These are phyloP conservation scores for Kwoniella mangroviensis DNA, from an alignment of 768 basidiomycete species.

Conservation along the genomic window DNA sequence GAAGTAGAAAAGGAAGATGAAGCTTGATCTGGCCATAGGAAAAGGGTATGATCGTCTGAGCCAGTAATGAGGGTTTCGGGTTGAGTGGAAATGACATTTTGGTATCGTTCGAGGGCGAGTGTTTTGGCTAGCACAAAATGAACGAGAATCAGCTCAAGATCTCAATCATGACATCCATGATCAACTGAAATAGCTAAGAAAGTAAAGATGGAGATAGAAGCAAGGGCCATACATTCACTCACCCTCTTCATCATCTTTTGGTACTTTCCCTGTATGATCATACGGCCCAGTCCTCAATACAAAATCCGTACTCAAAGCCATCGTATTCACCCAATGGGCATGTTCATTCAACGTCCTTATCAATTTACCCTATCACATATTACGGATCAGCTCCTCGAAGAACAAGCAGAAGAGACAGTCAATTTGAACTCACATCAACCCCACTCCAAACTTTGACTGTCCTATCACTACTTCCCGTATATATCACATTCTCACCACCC, in stretches of 20 bases:
- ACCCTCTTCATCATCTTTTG: conserved; percentile 83
- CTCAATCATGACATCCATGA: neutral
- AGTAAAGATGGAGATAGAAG: no score
- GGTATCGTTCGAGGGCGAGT: conserved; percentile 78
- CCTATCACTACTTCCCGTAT: conserved; percentile 92
- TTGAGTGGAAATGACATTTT: conserved; percentile 63
- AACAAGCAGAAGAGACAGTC: neutral
- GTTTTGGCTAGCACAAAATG: conserved; percentile 66
- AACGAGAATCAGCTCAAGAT: neutral
- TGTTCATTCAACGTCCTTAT: conserved; percentile 89
- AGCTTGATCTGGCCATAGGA: conserved; percentile 83
- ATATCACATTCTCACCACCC: conserved; percentile 89
- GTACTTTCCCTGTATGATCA: conserved; percentile 80
- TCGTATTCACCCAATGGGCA: conserved; percentile 98
- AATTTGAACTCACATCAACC: conserved; percentile 63
- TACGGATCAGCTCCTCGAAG: neutral
- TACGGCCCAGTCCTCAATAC: conserved; percentile 92
- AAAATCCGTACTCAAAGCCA: conserved; percentile 93
- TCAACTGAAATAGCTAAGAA: no score
- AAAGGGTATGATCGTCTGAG: conserved; percentile 96
- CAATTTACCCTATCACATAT: conserved; percentile 70
- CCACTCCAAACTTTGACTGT: conserved; percentile 96
- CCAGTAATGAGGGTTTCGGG: conserved; percentile 91
- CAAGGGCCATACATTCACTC: conserved; percentile 18
- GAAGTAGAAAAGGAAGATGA: conserved; percentile 59